phyloP scores from a whole-genome alignment of 2,329 filamentous ascomycete species.

The Rhynchosporium graminicola region DNA sequence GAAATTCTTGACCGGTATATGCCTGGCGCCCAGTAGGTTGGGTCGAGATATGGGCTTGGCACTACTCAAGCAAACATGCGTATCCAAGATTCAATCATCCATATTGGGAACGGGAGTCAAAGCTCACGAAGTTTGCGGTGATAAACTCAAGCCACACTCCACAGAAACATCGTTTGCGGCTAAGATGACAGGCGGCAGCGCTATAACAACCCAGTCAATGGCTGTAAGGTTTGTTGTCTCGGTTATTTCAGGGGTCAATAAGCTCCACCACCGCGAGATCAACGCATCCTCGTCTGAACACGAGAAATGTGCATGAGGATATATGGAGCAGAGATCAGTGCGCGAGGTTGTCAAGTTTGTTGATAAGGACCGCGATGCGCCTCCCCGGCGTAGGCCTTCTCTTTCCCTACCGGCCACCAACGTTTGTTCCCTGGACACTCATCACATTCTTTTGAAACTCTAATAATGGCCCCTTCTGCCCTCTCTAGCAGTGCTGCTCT shows the following conservation, averaged over 20 bases:
- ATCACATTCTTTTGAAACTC: conserved; percentile 7
- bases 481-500: conserved; percentile 2
- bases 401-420: conserved; percentile 2
- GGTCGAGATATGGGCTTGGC: background rate
- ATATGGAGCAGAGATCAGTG: conserved; percentile 7
- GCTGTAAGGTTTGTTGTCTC: conserved; percentile 2
- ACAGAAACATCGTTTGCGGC: background rate
- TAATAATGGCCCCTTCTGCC: conserved; percentile 10
- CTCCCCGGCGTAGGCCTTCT: background rate
- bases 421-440: conserved; percentile 10
- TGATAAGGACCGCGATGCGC: background rate
- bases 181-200: conserved; percentile 2
- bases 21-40: conserved; percentile 1
- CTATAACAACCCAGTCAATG: background rate
- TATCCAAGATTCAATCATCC: conserved; percentile 4
- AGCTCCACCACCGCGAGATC: background rate
- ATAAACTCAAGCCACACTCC: background rate
- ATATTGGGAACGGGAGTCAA: background rate
- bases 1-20: too few relatives aligned
- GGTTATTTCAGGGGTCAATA: conserved; percentile 9
- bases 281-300: background rate
- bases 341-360: conserved; percentile 1
- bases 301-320: conserved; percentile 2
- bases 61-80: background rate
- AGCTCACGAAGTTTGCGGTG: conserved; percentile 7